A percentile compares a stretch with the other conserved stretches of the same genome.
phyloP scores from a whole-genome alignment of 2,329 filamentous ascomycete genomes.

The Colletotrichum zoysiae region DNA sequence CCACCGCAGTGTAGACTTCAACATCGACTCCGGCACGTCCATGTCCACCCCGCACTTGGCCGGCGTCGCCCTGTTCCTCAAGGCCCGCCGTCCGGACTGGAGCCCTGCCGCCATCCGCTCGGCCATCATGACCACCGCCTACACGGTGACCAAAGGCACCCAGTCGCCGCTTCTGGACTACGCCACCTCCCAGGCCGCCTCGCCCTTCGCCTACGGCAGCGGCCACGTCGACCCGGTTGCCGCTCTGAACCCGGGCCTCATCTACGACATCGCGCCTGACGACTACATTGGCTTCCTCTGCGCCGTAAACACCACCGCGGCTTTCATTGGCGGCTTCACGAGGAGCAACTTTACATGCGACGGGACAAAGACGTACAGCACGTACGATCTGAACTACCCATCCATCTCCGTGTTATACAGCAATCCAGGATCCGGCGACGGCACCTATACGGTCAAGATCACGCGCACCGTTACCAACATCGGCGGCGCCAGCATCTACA shows the following conservation, averaged over 20 bases:
- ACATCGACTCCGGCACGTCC: slow-evolving; percentile 40
- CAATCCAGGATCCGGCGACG: not conserved
- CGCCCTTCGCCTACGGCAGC: slow-evolving; percentile 34
- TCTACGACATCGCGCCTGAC: slow-evolving; percentile 43
- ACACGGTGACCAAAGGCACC: slow-evolving; percentile 17
- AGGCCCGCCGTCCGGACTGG: slow-evolving; percentile 38
- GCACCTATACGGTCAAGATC: slow-evolving; percentile 37
- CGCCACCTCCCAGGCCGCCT: not conserved
- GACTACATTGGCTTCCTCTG: slow-evolving; percentile 46
- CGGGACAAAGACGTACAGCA: slow-evolving; percentile 16
- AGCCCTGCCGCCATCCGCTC: slow-evolving; percentile 34
- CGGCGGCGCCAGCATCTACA: slow-evolving; percentile 36
- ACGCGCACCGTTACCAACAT: slow-evolving; percentile 40
- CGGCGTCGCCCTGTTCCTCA: slow-evolving; percentile 36
- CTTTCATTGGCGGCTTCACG: slow-evolving; percentile 23
- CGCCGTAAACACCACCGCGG: slow-evolving; percentile 43
- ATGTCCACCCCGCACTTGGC: slow-evolving; percentile 42
- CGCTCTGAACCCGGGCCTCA: slow-evolving; percentile 43
- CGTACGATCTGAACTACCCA: slow-evolving; percentile 40
- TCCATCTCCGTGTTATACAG: slow-evolving; percentile 36
- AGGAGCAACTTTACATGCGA: slow-evolving; percentile 32
- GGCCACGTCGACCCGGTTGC: slow-evolving; percentile 44
- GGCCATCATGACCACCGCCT: slow-evolving; percentile 39
- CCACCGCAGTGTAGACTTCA: slow-evolving; percentile 23
- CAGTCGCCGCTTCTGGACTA: slow-evolving; percentile 11